Percentiles rank a stretch among this genome's conserved stretches.
Conservation (phyloP, 352 stramenopile genomes). For the Phytophthora nicotianae region DNA sequence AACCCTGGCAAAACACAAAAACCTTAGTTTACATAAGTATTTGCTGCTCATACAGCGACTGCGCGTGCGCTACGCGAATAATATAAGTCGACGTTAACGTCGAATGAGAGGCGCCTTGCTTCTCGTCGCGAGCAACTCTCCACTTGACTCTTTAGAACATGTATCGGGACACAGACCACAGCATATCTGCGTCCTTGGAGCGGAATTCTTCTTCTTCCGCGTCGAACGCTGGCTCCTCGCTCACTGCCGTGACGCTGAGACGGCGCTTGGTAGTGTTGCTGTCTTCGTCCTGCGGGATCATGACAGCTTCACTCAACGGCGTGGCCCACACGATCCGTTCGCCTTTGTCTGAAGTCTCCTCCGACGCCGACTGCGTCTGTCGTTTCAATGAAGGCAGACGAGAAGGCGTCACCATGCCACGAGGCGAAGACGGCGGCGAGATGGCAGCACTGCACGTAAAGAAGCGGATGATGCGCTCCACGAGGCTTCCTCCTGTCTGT, state of each 20-base stretch:
- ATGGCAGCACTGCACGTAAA: conserved; percentile 81
- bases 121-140: conserved; percentile 23
- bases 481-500: conserved; percentile 36
- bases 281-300: conserved; percentile 42
- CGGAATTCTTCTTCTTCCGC: conserved; percentile 61
- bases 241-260: conserved; percentile 36
- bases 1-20: conserved; percentile 27
- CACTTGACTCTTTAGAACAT: conserved; percentile 69
- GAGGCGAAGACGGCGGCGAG: conserved; percentile 49
- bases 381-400: conserved; percentile 33
- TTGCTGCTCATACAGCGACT: conserved; percentile 24
- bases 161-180: conserved; percentile 60
- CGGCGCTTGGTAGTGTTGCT: conserved; percentile 36
- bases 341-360: conserved; percentile 38
- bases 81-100: conserved; percentile 31
- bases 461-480: conserved; percentile 85
- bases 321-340: conserved; percentile 42
- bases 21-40: conserved; percentile 36
- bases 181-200: conserved; percentile 57
- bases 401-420: conserved; percentile 35
- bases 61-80: conserved; percentile 34
- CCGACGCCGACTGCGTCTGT: conserved; percentile 34
- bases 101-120: conserved; percentile 22
- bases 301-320: conserved; percentile 34
- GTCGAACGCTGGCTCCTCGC: conserved; percentile 38